Base-by-base conservation (phyloP, 306 rosid genomes). In the Leucaena leucocephala region DNA sequence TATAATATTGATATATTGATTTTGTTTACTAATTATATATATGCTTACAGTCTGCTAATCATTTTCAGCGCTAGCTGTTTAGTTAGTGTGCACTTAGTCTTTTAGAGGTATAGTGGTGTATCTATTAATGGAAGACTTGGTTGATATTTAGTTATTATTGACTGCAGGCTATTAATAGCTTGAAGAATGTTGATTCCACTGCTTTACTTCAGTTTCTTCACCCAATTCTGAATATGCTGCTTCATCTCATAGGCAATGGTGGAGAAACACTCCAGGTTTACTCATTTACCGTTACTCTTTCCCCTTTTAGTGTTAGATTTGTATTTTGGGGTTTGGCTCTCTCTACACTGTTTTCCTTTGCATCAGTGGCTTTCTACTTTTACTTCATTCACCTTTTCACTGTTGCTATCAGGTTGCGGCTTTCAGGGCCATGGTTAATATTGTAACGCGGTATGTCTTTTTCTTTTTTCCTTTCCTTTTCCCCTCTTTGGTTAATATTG, bases 211-310 rank as follows among this genome's bases (percentile, higher is more conserved):
- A 95, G 88, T 95, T 95, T 86, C 98, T 95, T 85, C 99, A 95
- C 85, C 99, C 99, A 57, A 81, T 95, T 80, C 84, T 95, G 87
- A 95, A 90, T 82, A 95, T 95, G 99, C 93, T 95, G 81, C 99
- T 95, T 84, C 99, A 95, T 89, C 98, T 95, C 49, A 95, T 95
- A 81, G 99, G 99, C 88, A 95, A 93, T 82, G 99, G 99, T 40
- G 99, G 99, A 87, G 99, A 95, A 88, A 95, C 99, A 67, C 96
- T 95, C 58, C 99, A 95, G 99, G 99, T 94, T 80, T 76, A 84
- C 75, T 74, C 61, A 71, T 78, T 72, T 10, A 42, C 74, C 65
- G 21, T 64, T 40, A 39, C 2, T 19, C 10, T 71, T 76, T 54
- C 33, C 82, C 55, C 39, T 57, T 50, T 50, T 57, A 7, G 35